A percentile compares a stretch with the other conserved stretches of the same genome.
phyloP scores from a whole-genome alignment of 2,329 filamentous ascomycete genomes.

The Aphanoascus verrucosus region DNA sequence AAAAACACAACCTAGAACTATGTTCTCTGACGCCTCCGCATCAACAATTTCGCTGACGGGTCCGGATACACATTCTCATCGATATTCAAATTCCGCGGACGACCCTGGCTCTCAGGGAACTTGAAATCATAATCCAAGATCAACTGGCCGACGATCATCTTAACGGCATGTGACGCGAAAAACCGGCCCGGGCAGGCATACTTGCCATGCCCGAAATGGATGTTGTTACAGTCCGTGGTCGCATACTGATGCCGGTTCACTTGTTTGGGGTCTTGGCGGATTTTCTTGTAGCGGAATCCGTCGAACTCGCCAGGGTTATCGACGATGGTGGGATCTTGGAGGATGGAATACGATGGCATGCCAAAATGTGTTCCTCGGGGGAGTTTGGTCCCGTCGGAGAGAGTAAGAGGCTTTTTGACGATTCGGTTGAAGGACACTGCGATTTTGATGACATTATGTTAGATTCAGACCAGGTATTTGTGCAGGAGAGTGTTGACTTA shows the following conservation, averaged over 20 bases:
- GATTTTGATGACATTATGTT: too few relatives aligned
- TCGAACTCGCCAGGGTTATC: slow-evolving; percentile 19
- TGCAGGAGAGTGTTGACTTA: slow-evolving; percentile 7
- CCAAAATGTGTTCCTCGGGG: slow-evolving; percentile 16
- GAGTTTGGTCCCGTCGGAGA: slow-evolving; percentile 19
- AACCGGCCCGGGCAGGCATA: slow-evolving; percentile 27
- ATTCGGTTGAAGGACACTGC: slow-evolving; percentile 18
- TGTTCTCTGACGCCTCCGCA: slow-evolving; percentile 4
- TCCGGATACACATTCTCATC: slow-evolving; percentile 21
- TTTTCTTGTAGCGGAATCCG: slow-evolving; percentile 18
- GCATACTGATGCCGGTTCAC: slow-evolving; percentile 16
- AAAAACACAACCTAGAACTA: neutral
- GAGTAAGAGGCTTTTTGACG: slow-evolving; percentile 13
- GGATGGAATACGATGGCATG: slow-evolving; percentile 16
- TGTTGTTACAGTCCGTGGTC: slow-evolving; percentile 15
- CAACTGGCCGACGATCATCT: slow-evolving; percentile 23
- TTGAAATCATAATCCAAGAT: slow-evolving; percentile 23
- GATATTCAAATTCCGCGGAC: slow-evolving; percentile 17
- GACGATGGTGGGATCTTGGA: slow-evolving; percentile 15
- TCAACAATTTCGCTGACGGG: slow-evolving; percentile 16
- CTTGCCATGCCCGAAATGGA: slow-evolving; percentile 26
- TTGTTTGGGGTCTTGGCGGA: slow-evolving; percentile 15
- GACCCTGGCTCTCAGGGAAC: slow-evolving; percentile 13
- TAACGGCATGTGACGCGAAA: slow-evolving; percentile 24
- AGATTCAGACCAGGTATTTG: neutral